Base-by-base conservation (phyloP, 2,329 filamentous ascomycete species). In the Plenodomus biglobosus region DNA sequence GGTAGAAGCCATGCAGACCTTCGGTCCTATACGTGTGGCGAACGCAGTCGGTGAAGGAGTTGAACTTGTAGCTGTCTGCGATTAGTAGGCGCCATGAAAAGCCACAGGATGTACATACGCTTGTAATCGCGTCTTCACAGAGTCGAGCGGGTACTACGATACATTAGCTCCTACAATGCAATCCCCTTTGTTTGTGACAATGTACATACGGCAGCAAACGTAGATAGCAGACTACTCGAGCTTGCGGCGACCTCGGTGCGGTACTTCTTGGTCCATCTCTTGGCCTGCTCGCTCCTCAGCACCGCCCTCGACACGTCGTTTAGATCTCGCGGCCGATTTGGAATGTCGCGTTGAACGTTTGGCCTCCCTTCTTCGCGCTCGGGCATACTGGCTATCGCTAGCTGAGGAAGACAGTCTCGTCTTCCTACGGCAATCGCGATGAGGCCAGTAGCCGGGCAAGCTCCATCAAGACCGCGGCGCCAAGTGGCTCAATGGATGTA, bases 91-190 rank as follows among this genome's bases (percentile, higher is more conserved):
- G 41, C 42, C 18, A 6, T 20, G 18, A 32, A 18, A 32, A 10
- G 19, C 15, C 20, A 19, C 42, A 44, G 48, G 40, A 36, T 46
- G 34, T 44, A 58, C 73, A 53, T 72, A 75, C 58, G 87, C 88
- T 76, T 95, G 90, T 84, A 94, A 90, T 65, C 90, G 87, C 46
- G 88, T 92, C 78, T 95, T 95, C 69, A 92, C 86, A 63, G 90
- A 92, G 71, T 95, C 90, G 59, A 95, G 82, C 18, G 90, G 90
- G 68, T 92, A 95, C 77, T 80, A 43, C 18, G 44, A 52, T 40
- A 41, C 45, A 49, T 71, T 38, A 72, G 67, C 45, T 21, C 17
- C 35, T 11, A 16, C 5, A 3, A 16, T 2, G 7, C n/a, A 1
- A 10, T 10, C 1, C 18, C 20, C 15, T 4, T 8, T 5, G 21